These are phyloP conservation scores for Acanthochlamys bracteata DNA, from an alignment of 106 monocot genomes.

Conservation along the genomic window DNA sequence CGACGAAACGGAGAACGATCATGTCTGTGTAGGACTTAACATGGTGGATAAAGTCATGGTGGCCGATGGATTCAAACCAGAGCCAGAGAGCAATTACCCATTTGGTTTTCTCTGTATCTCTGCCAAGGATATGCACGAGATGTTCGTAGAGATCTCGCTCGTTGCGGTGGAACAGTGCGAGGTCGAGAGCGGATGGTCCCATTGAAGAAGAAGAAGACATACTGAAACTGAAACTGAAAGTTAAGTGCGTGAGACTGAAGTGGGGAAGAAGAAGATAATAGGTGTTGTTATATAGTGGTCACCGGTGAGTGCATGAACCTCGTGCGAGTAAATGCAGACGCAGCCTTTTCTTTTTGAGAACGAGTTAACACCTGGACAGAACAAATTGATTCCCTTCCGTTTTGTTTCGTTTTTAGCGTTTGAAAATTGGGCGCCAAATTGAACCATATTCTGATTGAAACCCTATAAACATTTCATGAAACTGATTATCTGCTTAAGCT, in stretches of 20 bases:
- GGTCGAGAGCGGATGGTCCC: not conserved
- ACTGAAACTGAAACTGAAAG: not conserved
- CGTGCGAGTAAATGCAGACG: no score
- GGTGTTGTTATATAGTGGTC: not conserved
- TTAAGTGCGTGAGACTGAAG: not conserved
- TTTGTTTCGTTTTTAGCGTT: no score
- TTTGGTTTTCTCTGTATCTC: not conserved
- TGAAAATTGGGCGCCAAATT: no score
- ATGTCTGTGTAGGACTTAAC: not conserved
- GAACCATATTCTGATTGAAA: no score
- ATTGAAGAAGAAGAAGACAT: not conserved
- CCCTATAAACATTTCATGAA: no score
- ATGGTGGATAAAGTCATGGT: not conserved
- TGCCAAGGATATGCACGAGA: not conserved
- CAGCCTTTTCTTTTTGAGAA: not conserved
- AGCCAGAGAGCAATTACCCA: constrained; percentile 2
- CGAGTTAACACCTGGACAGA: no score
- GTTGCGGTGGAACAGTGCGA: constrained; percentile 4
- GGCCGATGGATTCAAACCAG: constrained; percentile 4
- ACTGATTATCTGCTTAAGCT: no score
- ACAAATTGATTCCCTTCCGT: no score
- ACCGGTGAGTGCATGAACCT: no score
- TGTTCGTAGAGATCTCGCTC: not conserved
- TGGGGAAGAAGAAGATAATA: not conserved
- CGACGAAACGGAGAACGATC: not conserved